Evolutionary conservation across 805 yeast species (phyloP).

Genomic region (Lachancea cidri): DNA sequence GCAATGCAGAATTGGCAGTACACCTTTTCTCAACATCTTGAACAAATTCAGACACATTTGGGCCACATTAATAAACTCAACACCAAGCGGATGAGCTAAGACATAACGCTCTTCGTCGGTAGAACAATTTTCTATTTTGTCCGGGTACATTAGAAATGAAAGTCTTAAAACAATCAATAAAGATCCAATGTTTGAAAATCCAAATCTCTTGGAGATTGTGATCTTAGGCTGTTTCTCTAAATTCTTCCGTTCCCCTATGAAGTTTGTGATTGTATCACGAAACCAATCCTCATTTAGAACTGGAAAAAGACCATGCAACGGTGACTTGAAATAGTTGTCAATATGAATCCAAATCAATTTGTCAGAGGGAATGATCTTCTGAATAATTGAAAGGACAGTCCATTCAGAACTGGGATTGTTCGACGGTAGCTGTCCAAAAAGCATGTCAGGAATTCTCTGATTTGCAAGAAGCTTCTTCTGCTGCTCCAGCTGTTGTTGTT

Average conservation of each 20-base stretch:
- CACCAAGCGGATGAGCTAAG: conserved; percentile 41
- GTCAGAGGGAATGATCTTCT: conserved; percentile 38
- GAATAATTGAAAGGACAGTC: conserved; percentile 27
- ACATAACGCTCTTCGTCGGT: conserved; percentile 35
- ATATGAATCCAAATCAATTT: conserved; percentile 43
- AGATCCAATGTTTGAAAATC: conserved; percentile 44
- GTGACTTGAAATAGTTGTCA: conserved; percentile 39
- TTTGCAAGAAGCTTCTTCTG: conserved; percentile 3
- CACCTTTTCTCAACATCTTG: conserved; percentile 43
- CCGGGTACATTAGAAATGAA: conserved; percentile 38
- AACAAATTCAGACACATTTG: conserved; percentile 53
- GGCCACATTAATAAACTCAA: conserved; percentile 44
- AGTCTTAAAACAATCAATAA: conserved; percentile 42
- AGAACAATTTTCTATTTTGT: conserved; percentile 26
- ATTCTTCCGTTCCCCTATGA: conserved; percentile 36
- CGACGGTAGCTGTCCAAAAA: conserved; percentile 12
- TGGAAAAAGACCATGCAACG: conserved; percentile 44
- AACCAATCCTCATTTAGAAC: conserved; percentile 39
- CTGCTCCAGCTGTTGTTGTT: conserved; percentile 9
- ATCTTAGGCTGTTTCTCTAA: conserved; percentile 34
- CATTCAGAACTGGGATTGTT: conserved; percentile 19
- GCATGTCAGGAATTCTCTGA: conserved; percentile 11
- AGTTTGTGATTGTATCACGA: conserved; percentile 29
- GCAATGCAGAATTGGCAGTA: conserved; percentile 50
- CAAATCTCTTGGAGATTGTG: conserved; percentile 39